phyloP scores from a whole-genome alignment of 345 rosid genomes.

The Camelina hispida region DNA sequence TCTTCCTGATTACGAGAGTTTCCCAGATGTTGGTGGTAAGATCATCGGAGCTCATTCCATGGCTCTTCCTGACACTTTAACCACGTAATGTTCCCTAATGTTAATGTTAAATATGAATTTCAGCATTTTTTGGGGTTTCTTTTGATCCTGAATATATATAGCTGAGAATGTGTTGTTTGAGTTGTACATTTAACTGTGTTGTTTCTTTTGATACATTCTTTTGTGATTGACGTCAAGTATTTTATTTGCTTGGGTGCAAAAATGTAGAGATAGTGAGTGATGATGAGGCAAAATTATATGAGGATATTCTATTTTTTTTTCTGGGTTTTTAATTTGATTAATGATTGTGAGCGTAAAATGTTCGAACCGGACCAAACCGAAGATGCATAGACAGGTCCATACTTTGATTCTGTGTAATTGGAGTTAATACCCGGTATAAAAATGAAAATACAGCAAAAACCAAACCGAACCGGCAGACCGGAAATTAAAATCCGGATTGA shows the following conservation, averaged over 20 bases:
- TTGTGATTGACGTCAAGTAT: conserved; percentile 35
- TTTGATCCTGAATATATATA: conserved; percentile 28
- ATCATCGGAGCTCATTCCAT: conserved; percentile 65
- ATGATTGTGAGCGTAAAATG: neutral
- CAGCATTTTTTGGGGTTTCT: conserved; percentile 21
- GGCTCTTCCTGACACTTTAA: conserved; percentile 67
- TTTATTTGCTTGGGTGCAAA: conserved; percentile 23
- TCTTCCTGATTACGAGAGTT: conserved; percentile 61
- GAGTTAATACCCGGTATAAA: neutral
- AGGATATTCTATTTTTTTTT: conserved; percentile 5
- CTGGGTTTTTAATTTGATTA: neutral
- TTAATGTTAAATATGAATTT: conserved; percentile 13
- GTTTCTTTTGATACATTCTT: conserved; percentile 24
- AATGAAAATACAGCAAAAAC: neutral
- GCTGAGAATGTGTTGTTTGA: conserved; percentile 33
- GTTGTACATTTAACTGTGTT: conserved; percentile 44
- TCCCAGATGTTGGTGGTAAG: conserved; percentile 93
- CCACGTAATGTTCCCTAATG: conserved; percentile 58
- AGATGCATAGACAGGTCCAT: neutral
- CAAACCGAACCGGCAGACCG: conserved; percentile 12
- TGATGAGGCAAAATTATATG: conserved; percentile 15
- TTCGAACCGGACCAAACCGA: neutral
- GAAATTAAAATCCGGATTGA: neutral
- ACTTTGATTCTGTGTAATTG: neutral
- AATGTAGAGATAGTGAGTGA: neutral